These are phyloP conservation scores for Trichoderma asperellum DNA, from an alignment of 2,329 filamentous ascomycete species.

Conservation along the genomic window DNA sequence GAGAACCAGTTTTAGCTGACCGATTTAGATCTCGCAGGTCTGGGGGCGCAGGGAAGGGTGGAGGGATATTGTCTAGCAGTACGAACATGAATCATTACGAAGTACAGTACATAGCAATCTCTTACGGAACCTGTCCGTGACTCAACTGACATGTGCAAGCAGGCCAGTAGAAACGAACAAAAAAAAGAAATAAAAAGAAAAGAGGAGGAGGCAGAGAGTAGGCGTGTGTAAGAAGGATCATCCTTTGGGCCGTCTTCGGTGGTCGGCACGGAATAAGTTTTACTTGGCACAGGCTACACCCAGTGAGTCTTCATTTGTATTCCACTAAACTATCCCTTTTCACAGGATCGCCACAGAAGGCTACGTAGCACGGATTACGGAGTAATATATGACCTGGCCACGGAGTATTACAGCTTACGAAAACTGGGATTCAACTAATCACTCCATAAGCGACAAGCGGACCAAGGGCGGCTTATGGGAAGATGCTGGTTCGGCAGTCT, in stretches of 20 bases:
- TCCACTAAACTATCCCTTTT: not conserved
- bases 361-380: not conserved
- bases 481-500: not conserved
- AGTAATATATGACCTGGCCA: not conserved
- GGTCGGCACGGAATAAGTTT: not conserved
- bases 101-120: not conserved
- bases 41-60: not conserved
- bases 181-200: not conserved
- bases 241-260: not conserved
- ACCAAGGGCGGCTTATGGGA: not conserved
- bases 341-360: not conserved
- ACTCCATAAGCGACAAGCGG: not conserved
- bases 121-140: not conserved
- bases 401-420: not conserved
- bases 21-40: slow-evolving; percentile 3
- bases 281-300: not conserved
- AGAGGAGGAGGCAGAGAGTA: not conserved
- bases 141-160: not conserved
- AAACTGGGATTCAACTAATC: not conserved
- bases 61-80: not conserved
- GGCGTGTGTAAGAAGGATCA: not conserved
- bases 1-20: slow-evolving; percentile 14
- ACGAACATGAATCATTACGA: not conserved
- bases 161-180: not conserved
- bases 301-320: not conserved